Base-by-base conservation (phyloP, 345 rosid genomes). In the Eucalyptus marginata region DNA sequence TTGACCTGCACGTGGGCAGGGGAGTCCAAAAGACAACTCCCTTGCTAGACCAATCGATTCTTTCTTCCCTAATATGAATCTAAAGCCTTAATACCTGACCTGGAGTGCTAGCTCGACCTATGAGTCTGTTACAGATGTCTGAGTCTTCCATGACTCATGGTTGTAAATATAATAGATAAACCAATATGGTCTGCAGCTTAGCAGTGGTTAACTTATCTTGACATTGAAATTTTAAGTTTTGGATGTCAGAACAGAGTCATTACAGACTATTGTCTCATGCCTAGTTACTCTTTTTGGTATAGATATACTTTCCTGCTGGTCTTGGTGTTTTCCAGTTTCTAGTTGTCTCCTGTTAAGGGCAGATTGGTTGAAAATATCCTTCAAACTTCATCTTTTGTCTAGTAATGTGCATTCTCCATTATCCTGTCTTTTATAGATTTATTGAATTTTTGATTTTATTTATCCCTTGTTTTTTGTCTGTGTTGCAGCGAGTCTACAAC, bases 401-500 rank as follows among this genome's bases (percentile, higher is more conserved):
- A 86, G 88, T 86, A 51, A 25, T 8, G 46, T 15, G 66, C 33
- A 2, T 86, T 56, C 49, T 86, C n/a, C 44, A 18, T 56, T 86
- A 16, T 31, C n/a, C n/a, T 6, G 15, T 18, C 27, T 36, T n/a
- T 6, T 25, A 43, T 29, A 18, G 9, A 24, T 36, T 33, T 79
- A 24, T 51, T 88, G 8, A 29, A 46, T 50, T 11, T 76, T 40
- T 33, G 76, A 47, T 86, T 54, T 16, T 12, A 86, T 51, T 50
- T 31, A 13, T 44, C 20, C 10, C 44, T 86, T 43, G 12, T 27
- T 24, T 89, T 89, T 8, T 18, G 29, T 86, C 66, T 86, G n/a
- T 54, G 25, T 66, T 86, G 54, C 90, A 89, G 90, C 18, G 90
- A 89, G 88, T 89, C 90, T 31, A 89, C 90, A 17, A 89, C 90